phyloP scores from a whole-genome alignment of 352 stramenopile genomes.

The Nothophytophthora sp. region DNA sequence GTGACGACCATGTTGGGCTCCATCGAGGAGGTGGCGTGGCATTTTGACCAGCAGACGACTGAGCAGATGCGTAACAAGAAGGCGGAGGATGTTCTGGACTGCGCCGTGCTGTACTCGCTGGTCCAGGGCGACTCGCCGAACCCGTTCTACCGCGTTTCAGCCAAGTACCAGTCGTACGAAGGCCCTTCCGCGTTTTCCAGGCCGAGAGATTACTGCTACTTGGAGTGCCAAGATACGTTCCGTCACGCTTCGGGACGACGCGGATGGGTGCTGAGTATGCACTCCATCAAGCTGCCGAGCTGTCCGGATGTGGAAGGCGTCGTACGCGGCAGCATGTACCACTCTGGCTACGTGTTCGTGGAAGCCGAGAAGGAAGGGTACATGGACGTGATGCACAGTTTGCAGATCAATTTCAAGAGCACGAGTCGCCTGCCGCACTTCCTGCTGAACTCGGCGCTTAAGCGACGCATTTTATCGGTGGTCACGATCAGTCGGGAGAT shows the following conservation, averaged over 20 bases:
- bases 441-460: slow-evolving; percentile 63
- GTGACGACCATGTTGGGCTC: slow-evolving; percentile 75
- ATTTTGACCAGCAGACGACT: slow-evolving; percentile 72
- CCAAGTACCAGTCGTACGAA: slow-evolving; percentile 76
- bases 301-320: slow-evolving; percentile 73
- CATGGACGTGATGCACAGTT: slow-evolving; percentile 86
- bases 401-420: slow-evolving; percentile 88
- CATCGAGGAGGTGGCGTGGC: slow-evolving; percentile 64
- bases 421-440: slow-evolving; percentile 63
- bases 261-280: slow-evolving; percentile 81
- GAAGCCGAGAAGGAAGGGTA: slow-evolving; percentile 74
- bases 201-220: slow-evolving; percentile 67
- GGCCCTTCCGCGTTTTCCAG: slow-evolving; percentile 55
- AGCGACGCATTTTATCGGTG: slow-evolving; percentile 62
- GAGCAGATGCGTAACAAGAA: slow-evolving; percentile 58
- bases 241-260: slow-evolving; percentile 63
- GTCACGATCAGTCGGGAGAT: slow-evolving; percentile 71
- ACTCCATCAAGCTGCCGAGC: slow-evolving; percentile 80
- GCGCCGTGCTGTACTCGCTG: slow-evolving; percentile 63
- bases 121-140: slow-evolving; percentile 44
- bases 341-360: slow-evolving; percentile 80
- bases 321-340: slow-evolving; percentile 81
- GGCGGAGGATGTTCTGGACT: slow-evolving; percentile 69
- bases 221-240: slow-evolving; percentile 85
- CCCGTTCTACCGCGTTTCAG: slow-evolving; percentile 60